phyloP scores from a whole-genome alignment of 78 protist species.

The Dictyostelium citrinum region DNA sequence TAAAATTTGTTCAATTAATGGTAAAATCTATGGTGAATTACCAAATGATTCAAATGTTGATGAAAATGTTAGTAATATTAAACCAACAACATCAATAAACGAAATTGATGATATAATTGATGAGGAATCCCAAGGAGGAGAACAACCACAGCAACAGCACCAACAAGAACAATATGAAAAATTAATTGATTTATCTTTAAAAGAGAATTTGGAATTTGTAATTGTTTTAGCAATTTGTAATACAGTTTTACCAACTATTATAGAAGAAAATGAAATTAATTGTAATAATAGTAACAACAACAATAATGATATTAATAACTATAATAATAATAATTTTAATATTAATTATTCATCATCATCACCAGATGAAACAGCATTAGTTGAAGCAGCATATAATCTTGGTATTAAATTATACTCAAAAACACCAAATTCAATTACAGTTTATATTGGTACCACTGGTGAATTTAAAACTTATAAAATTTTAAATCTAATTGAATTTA shows the following conservation, averaged over 20 bases:
- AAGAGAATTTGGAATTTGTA: conserved; percentile 75
- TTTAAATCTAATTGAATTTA: conserved; percentile 89
- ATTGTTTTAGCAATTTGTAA: conserved; percentile 90
- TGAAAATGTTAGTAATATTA: neutral
- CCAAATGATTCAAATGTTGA: neutral
- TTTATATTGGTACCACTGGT: neutral
- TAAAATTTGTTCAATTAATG: conserved; percentile 65
- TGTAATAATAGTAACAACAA: neutral
- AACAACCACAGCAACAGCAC: neutral
- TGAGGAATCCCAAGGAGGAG: neutral
- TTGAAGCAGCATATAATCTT: conserved; percentile 49
- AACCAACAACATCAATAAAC: neutral
- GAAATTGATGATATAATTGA: neutral
- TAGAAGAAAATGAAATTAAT: neutral
- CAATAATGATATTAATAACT: neutral
- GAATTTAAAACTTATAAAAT: conserved; percentile 53
- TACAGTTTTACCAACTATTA: conserved; percentile 80
- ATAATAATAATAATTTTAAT: neutral
- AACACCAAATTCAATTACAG: conserved; percentile 29
- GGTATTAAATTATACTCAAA: conserved; percentile 48
- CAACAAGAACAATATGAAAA: neutral
- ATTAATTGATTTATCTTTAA: neutral
- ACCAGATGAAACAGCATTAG: conserved; percentile 93
- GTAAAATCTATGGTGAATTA: neutral
- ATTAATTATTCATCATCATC: conserved; percentile 76